phyloP scores from a whole-genome alignment of 2,329 filamentous ascomycete genomes.

The Sphaerulina populicola region DNA sequence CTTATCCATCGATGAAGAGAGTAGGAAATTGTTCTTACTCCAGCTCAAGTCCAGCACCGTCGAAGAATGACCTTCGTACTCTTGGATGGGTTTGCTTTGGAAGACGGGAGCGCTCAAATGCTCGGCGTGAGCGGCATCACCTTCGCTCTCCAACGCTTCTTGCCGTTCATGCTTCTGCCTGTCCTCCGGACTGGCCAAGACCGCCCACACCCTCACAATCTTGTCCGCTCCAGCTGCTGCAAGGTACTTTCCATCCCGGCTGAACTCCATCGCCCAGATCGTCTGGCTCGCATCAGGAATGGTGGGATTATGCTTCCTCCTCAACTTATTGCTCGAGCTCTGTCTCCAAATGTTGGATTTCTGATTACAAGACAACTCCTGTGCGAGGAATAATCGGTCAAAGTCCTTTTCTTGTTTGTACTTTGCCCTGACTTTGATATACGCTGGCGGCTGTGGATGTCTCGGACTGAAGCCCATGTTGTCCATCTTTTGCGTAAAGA shows the following conservation, averaged over 20 bases:
- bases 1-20: conserved; percentile 97
- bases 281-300: conserved; percentile 41
- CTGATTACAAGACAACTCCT: conserved; percentile 54
- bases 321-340: conserved; percentile 26
- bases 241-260: conserved; percentile 79
- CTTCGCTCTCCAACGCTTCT: conserved; percentile 45
- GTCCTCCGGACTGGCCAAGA: conserved; percentile 75
- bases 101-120: conserved; percentile 87
- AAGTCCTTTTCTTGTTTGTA: conserved; percentile 78
- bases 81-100: conserved; percentile 63
- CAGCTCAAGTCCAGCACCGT: conserved; percentile 88
- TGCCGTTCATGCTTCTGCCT: conserved; percentile 64
- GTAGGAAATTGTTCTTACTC: conserved; percentile 97
- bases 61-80: conserved; percentile 74
- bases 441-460: conserved; percentile 80
- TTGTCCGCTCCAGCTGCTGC: conserved; percentile 88
- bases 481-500: conserved; percentile 69
- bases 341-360: conserved; percentile 15
- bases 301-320: conserved; percentile 38
- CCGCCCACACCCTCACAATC: conserved; percentile 78
- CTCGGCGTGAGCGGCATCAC: conserved; percentile 41
- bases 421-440: conserved; percentile 75
- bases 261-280: conserved; percentile 89
- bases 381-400: conserved; percentile 79
- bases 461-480: conserved; percentile 70